Evolutionary conservation across 2,329 filamentous ascomycete genomes (phyloP).

Genomic region (Xylaria sp.): DNA sequence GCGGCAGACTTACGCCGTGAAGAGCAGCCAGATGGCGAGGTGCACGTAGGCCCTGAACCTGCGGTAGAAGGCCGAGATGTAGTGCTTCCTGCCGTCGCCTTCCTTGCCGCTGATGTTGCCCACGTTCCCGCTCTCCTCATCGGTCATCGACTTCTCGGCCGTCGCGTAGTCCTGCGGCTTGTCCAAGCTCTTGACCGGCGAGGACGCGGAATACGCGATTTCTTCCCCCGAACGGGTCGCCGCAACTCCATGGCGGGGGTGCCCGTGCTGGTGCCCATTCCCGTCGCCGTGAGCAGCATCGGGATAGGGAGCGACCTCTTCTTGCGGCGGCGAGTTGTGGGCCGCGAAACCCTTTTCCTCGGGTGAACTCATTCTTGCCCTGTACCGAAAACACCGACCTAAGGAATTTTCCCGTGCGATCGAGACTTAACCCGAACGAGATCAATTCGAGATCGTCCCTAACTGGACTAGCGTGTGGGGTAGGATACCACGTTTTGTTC

Average conservation of each 20-base stretch:
- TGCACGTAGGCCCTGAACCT: conserved; percentile 50
- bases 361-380: conserved; percentile 22
- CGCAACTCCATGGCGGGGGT: conserved; percentile 45
- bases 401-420: conserved; percentile 1
- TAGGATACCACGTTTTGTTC: conserved; percentile 17
- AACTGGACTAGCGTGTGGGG: conserved; percentile 10
- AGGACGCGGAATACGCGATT: conserved; percentile 51
- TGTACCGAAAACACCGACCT: conserved; percentile 1
- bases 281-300: conserved; percentile 40
- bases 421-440: conserved; percentile 11
- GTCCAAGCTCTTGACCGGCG: conserved; percentile 43
- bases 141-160: conserved; percentile 37
- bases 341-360: conserved; percentile 27
- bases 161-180: conserved; percentile 42
- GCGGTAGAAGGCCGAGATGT: conserved; percentile 43
- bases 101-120: conserved; percentile 24
- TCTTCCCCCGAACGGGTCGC: conserved; percentile 46
- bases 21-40: conserved; percentile 44
- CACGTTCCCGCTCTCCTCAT: conserved; percentile 37
- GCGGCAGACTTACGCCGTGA: conserved; percentile 39
- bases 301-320: conserved; percentile 25
- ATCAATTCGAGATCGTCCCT: conserved; percentile 7
- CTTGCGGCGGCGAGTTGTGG: conserved; percentile 28
- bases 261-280: conserved; percentile 48
- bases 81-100: conserved; percentile 28